Base-by-base conservation (phyloP, 208 protist genomes). In the Crithidia acanthocephali region DNA sequence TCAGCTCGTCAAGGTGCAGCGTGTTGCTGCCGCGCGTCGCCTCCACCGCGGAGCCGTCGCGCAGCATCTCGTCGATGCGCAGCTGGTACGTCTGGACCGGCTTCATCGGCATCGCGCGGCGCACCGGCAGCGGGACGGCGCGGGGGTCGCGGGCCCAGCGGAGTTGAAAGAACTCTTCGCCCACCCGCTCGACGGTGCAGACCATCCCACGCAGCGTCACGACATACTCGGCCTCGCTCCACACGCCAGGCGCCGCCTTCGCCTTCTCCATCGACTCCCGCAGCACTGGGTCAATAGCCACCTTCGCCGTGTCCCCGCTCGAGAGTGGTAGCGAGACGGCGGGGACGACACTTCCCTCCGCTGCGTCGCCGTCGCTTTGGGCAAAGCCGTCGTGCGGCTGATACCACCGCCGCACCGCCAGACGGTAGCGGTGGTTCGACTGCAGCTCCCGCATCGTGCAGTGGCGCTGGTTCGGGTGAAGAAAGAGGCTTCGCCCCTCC, bases 341-440 rank as follows among this genome's bases (percentile, higher is more conserved):
- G 20, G 27, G 22, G 23, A n/a, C 53, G 13, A 6, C 45, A 16
- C 33, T 58, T 8, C 27, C 56, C 8, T 61, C 30, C n/a, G 50
- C 48, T 9, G 4, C 48, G 28, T 53, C 52, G 13, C 15, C 48
- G 28, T 53, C 52, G 40, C 28, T 3, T 23, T 35, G 64, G 35
- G 71, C 27, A 15, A 92, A 91, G 30, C 72, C 64, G 42, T 89
- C 86, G 50, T 81, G 63, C 5, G 91, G 90, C 28, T 85, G 77
- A 63, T 94, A 96, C 91, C 93, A 97, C 18, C 90, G 87, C n/a
- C 93, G 85, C 68, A 97, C 91, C 23, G 79, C 67, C n/a, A 94
- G 66, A 23, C 83, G 72, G 74, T 95, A 96, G 18, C 88, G 90
- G 57, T 88, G 88, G 59, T 95, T 87, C 44, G 89, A 80, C 47